Conservation (phyloP, 768 basidiomycete species). For the Suillus lakei region DNA sequence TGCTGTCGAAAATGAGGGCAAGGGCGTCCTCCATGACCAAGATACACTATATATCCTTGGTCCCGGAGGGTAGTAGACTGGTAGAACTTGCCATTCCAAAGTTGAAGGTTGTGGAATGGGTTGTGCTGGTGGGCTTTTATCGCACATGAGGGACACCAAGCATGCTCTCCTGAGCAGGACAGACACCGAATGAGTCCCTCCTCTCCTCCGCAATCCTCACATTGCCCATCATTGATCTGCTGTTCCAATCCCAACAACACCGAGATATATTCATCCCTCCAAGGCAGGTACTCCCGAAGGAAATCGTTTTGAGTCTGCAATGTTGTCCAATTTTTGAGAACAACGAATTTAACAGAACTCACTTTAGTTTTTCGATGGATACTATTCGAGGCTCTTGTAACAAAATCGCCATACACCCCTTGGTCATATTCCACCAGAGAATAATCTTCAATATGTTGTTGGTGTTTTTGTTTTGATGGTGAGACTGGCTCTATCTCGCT, state of each 20-base stretch:
- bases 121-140: neutral
- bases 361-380: neutral
- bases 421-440: neutral
- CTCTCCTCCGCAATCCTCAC: neutral
- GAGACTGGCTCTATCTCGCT: neutral
- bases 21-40: conserved; percentile 25
- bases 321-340: no score
- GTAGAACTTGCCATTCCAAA: conserved; percentile 27
- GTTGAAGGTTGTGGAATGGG: conserved; percentile 23
- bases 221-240: neutral
- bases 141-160: conserved; percentile 6
- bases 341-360: neutral
- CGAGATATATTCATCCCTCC: neutral
- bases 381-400: neutral
- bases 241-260: conserved; percentile 4
- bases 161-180: conserved; percentile 8
- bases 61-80: conserved; percentile 18
- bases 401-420: neutral
- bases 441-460: neutral
- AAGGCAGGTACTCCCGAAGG: conserved; percentile 1
- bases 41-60: conserved; percentile 20
- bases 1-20: conserved; percentile 15
- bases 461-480: neutral
- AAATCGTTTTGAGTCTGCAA: conserved; percentile 10
- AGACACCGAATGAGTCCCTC: neutral